Conservation (phyloP, 345 rosid species). For the Salix koriyanagi region DNA sequence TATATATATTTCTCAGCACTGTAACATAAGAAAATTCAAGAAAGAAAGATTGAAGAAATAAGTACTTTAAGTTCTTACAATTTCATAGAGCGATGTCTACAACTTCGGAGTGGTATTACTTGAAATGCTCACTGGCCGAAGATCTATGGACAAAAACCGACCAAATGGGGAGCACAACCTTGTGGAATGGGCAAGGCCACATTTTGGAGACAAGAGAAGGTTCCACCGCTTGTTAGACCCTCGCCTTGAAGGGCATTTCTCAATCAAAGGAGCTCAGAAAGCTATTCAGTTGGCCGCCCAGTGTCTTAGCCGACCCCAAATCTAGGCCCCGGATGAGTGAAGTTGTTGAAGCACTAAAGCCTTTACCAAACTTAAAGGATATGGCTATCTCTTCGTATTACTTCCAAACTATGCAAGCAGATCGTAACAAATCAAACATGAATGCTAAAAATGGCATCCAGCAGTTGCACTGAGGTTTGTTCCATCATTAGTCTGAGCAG, state of each 20-base stretch:
- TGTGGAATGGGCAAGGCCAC: constrained; percentile 91
- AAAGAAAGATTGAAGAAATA: no score
- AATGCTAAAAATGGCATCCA: constrained; percentile 42
- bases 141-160: constrained; percentile 76
- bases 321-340: constrained; percentile 89
- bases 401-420: constrained; percentile 46
- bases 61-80: no score
- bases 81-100: constrained; percentile 39
- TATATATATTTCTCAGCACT: no score
- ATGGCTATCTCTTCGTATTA: constrained; percentile 80
- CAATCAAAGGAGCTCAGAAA: constrained; percentile 82
- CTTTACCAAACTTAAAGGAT: constrained; percentile 78
- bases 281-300: constrained; percentile 76
- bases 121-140: constrained; percentile 36
- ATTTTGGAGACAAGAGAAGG: constrained; percentile 74
- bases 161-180: constrained; percentile 93
- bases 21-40: no score
- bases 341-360: constrained; percentile 66
- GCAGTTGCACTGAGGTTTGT: constrained; percentile 11
- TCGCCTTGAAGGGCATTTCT: constrained; percentile 91
- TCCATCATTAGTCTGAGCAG: constrained; percentile 4
- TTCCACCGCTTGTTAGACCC: constrained; percentile 74
- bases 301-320: constrained; percentile 90
- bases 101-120: constrained; percentile 39
- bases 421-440: constrained; percentile 22